Evolutionary conservation across 2,329 filamentous ascomycete genomes (phyloP).

Genomic region (Balansia obtecta): DNA sequence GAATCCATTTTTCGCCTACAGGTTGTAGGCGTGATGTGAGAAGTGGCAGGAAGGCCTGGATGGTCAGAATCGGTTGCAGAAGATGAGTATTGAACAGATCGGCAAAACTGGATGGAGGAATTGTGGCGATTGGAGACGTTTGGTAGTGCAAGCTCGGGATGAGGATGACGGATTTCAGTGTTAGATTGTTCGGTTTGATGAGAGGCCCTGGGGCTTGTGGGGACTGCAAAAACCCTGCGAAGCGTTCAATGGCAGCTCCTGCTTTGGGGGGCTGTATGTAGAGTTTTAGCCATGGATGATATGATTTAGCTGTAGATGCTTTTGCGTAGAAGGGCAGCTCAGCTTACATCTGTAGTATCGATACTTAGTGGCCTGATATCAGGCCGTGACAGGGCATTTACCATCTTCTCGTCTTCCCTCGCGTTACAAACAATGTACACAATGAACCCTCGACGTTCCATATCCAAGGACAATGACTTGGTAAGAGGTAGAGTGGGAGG

Average conservation of each 20-base stretch:
- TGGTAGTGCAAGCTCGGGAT: constrained; percentile 74
- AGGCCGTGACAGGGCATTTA: constrained; percentile 62
- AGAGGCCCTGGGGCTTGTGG: constrained; percentile 67
- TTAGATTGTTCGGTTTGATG: constrained; percentile 62
- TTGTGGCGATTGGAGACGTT: constrained; percentile 71
- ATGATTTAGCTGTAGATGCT: not conserved
- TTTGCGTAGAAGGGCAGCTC: not conserved
- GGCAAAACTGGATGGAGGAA: constrained; percentile 72
- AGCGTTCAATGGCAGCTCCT: constrained; percentile 57
- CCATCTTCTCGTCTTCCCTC: constrained; percentile 70
- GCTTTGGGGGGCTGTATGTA: constrained; percentile 49
- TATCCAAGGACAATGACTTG: constrained; percentile 68
- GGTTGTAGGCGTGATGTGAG: constrained; percentile 50
- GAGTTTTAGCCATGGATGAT: not conserved
- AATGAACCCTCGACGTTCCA: constrained; percentile 85
- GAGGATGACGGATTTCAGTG: constrained; percentile 68
- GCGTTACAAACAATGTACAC: constrained; percentile 82
- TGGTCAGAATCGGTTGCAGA: constrained; percentile 75
- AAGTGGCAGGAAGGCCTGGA: constrained; percentile 79
- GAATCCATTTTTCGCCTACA: constrained; percentile 36
- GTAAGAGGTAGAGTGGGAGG: constrained; percentile 75
- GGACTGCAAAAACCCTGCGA: constrained; percentile 56
- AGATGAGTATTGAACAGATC: constrained; percentile 89
- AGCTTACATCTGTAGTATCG: constrained; percentile 65
- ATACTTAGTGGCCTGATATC: constrained; percentile 76